Conservation (phyloP, 2,329 filamentous ascomycete genomes). For the Alternaria alternata region DNA sequence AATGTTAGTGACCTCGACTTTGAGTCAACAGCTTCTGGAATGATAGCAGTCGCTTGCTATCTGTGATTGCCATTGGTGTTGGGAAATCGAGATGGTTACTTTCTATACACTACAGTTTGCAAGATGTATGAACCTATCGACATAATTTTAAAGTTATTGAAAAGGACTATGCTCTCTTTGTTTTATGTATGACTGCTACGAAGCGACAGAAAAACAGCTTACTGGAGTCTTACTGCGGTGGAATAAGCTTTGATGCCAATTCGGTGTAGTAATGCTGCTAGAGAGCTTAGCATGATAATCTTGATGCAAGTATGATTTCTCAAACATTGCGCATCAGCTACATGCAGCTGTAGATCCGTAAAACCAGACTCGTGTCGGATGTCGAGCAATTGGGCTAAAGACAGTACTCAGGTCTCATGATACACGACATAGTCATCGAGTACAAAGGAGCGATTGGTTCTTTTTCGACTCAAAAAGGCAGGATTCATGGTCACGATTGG, state of each 20-base stretch:
- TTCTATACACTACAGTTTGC: no score
- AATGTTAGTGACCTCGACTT: neutral
- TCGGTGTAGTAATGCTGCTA: no score
- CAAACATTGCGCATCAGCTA: neutral
- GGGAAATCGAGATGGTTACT: accelerated
- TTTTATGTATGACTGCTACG: neutral
- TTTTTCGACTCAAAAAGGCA: neutral
- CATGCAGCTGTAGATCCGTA: neutral
- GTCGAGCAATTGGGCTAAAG: neutral
- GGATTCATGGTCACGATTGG: no score
- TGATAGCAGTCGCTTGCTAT: neutral
- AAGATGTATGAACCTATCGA: neutral
- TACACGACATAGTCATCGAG: neutral
- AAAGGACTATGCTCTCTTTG: neutral
- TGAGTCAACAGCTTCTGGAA: neutral
- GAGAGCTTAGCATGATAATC: neutral
- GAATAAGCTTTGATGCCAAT: neutral
- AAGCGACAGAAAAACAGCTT: neutral
- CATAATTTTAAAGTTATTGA: neutral
- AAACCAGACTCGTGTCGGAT: accelerated
- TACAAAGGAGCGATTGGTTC: neutral
- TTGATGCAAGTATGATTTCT: neutral
- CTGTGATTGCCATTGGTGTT: neutral
- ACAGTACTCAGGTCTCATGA: neutral
- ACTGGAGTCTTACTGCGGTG: neutral